These are phyloP conservation scores for Achlya hypogyna DNA, from an alignment of 352 stramenopile genomes.

Conservation along the genomic window DNA sequence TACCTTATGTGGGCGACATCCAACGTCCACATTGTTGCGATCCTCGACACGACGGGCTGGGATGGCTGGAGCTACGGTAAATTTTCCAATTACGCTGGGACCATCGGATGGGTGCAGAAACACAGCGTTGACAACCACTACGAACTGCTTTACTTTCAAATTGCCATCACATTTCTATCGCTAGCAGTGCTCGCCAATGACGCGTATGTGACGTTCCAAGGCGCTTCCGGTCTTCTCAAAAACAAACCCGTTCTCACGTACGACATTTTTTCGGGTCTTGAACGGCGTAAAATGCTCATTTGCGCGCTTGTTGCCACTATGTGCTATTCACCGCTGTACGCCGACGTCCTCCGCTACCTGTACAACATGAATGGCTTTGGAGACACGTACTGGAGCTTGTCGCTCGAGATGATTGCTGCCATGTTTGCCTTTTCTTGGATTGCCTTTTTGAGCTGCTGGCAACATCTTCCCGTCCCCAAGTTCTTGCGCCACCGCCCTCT, in stretches of 20 bases:
- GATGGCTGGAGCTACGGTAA: neutral
- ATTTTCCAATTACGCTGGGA: neutral
- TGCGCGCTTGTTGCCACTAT: neutral
- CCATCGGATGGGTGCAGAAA: neutral
- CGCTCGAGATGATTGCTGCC: constrained; percentile 1
- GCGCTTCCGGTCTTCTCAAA: neutral
- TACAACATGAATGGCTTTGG: constrained; percentile 9
- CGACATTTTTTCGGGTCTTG: constrained; percentile 9
- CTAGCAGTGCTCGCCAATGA: neutral
- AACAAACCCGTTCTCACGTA: constrained; percentile 18
- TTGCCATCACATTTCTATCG: neutral
- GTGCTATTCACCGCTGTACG: constrained; percentile 1
- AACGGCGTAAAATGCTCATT: constrained; percentile 15
- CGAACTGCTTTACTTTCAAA: neutral
- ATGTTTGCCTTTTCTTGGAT: constrained; percentile 11
- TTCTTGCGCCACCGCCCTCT: neutral
- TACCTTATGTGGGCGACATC: constrained; percentile 1
- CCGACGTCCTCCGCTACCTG: constrained; percentile 7
- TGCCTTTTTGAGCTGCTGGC: neutral
- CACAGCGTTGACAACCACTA: neutral
- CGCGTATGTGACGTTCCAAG: neutral
- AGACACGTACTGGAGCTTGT: constrained; percentile 1
- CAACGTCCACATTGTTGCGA: neutral
- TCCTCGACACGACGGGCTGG: neutral
- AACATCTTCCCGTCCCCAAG: neutral